Evolutionary conservation across 305 asterid species (phyloP).

Genomic region (Striga hermonthica): DNA sequence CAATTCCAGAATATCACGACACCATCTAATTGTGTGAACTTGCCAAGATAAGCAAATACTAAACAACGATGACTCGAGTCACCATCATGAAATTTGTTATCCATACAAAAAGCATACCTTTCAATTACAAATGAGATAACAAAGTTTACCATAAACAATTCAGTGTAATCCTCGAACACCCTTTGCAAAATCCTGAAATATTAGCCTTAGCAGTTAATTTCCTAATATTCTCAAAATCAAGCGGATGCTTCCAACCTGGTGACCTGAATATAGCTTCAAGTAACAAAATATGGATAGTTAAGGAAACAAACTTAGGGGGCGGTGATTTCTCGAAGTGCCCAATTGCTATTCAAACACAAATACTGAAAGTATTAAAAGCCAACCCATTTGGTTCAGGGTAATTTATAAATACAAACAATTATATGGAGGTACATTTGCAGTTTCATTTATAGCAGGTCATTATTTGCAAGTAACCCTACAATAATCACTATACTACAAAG

Average conservation of each 20-base stretch:
- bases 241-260: constrained; percentile 22
- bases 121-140: background rate
- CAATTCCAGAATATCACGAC: too few species aligned
- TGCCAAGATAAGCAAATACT: too few species aligned
- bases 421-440: too few species aligned
- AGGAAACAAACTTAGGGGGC: background rate
- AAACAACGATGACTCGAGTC: background rate
- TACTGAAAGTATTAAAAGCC: too few species aligned
- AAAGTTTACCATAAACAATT: constrained; percentile 11
- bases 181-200: constrained; percentile 22
- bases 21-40: too few species aligned
- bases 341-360: too few species aligned
- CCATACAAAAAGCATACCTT: constrained; percentile 7
- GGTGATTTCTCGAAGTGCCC: background rate
- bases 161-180: constrained; percentile 27
- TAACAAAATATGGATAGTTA: constrained; percentile 15
- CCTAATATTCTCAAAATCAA: constrained; percentile 29
- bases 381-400: too few species aligned
- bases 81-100: background rate
- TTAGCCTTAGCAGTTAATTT: constrained; percentile 15
- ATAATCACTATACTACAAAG: constrained; percentile 12
- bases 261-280: constrained; percentile 38
- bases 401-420: too few species aligned
- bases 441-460: too few species aligned
- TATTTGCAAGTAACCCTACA: background rate